Base-by-base conservation (phyloP, 2,329 filamentous ascomycete genomes). In the Ophiostoma tasmaniense region DNA sequence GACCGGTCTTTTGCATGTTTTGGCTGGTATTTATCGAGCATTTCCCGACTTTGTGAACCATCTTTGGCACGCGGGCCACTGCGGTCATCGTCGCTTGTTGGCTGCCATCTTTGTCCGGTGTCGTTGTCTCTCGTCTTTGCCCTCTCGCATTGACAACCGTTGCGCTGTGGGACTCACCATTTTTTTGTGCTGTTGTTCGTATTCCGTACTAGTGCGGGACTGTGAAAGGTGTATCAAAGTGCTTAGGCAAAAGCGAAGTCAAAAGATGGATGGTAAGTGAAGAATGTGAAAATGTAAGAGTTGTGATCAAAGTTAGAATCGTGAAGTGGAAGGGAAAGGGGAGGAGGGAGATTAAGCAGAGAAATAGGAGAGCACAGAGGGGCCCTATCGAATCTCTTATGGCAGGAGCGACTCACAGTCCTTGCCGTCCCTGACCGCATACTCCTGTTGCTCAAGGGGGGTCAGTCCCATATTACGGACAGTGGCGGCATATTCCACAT, bases 401-500 rank as follows among this genome's bases (percentile, higher is more conserved):
- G 61, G 52, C 45, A 61, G 66, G 30, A 37, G n/a, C 64, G 37
- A 20, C 64, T 14, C 37, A 65, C 62, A 35, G 28, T 35, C 61
- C 61, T 64, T 64, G 33, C 61, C 33, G 62, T 64, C 62, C 25
- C 62, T 64, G 62, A 39, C 62, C 64, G 64, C 35, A 65, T 65
- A n/a, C 61, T 35, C 28, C 61, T 64, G 61, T 64, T 64, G 17
- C 61, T 22, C 61, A 35, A 30, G 22, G 55, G 61, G 28, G 61
- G 30, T n/a, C 64, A 28, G 14, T 42, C 64, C 42, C 42, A 45
- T 45, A 45, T 45, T 45, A n/a, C 42, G n/a, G n/a, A 37, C 22
- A 39, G 30, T 37, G 59, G 59, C 59, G 61, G 61, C 33, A 64
- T 22, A 62, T 64, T 28, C 33, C 59, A 66, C 61, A 70, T 72